Evolutionary conservation across 208 protist genomes (phyloP).

Genomic region (Histomonas meleagridis): DNA sequence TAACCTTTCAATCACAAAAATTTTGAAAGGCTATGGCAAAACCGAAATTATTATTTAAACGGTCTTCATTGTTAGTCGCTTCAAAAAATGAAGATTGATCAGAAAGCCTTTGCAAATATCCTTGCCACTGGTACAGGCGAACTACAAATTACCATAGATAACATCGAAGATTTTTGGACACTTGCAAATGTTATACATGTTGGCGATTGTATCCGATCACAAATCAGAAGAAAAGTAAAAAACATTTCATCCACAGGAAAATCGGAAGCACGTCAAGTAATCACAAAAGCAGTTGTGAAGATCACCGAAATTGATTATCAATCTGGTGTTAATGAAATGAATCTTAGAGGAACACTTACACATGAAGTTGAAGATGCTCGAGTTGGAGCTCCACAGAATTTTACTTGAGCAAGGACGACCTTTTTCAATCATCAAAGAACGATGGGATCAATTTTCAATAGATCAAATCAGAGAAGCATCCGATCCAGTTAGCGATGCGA

Average conservation of each 20-base stretch:
- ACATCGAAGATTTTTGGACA: conserved; percentile 11
- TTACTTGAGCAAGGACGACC: background rate
- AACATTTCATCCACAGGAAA: conserved; percentile 4
- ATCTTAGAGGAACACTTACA: background rate
- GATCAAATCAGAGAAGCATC: background rate
- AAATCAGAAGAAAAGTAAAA: conserved; percentile 1
- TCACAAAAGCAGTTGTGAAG: background rate
- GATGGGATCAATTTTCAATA: background rate
- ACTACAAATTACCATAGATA: background rate
- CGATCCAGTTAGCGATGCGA: background rate
- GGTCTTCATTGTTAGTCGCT: too few species aligned
- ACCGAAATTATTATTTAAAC: too few species aligned
- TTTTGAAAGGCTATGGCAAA: too few species aligned
- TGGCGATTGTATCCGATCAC: background rate
- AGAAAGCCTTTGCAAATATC: too few species aligned
- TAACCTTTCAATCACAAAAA: too few species aligned
- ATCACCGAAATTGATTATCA: conserved; percentile 30
- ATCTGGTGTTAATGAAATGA: conserved; percentile 28
- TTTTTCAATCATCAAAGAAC: background rate
- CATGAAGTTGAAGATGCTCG: background rate
- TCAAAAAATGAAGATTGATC: too few species aligned
- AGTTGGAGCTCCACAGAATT: background rate
- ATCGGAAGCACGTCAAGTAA: background rate
- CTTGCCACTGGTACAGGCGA: background rate
- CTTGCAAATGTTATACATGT: background rate